Conservation (phyloP, 345 rosid species). For the Xanthoceras sorbifolium region DNA sequence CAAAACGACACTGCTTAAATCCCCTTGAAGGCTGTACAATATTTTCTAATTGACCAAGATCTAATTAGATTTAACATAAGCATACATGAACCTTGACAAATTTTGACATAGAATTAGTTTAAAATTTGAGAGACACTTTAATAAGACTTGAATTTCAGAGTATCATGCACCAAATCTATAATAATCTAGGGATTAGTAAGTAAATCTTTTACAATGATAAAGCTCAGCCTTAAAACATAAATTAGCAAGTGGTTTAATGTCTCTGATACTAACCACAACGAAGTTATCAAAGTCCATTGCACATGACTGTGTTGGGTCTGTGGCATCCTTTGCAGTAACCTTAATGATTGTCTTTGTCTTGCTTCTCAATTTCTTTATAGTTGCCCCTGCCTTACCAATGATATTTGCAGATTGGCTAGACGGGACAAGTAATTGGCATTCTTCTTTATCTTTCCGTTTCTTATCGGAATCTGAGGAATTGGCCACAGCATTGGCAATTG, state of each 20-base stretch:
- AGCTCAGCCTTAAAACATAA: not conserved
- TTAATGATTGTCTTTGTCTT: slow-evolving; percentile 69
- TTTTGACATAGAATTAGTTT: not conserved
- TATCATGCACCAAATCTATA: not conserved
- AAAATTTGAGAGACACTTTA: not conserved
- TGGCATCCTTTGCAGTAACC: slow-evolving; percentile 71
- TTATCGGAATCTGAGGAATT: slow-evolving; percentile 53
- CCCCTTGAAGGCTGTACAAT: not conserved
- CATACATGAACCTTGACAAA: not conserved
- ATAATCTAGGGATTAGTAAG: not conserved
- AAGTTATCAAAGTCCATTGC: slow-evolving; percentile 95
- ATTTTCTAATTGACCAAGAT: not conserved
- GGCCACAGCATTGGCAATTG: slow-evolving; percentile 61
- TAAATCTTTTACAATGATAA: not conserved
- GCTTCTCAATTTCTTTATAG: slow-evolving; percentile 76
- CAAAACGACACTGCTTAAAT: not conserved
- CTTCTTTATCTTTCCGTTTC: slow-evolving; percentile 59
- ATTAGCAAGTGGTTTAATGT: not conserved
- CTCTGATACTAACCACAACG: slow-evolving; percentile 55
- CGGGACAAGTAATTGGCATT: slow-evolving; percentile 85
- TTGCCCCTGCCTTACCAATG: slow-evolving; percentile 86
- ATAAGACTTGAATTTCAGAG: not conserved
- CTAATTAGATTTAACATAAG: not conserved
- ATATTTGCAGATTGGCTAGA: slow-evolving; percentile 92
- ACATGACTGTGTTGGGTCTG: slow-evolving; percentile 84